These are phyloP conservation scores for Zychaea mexicana DNA, from an alignment of 371 early-diverging fungal genomes.

Conservation along the genomic window DNA sequence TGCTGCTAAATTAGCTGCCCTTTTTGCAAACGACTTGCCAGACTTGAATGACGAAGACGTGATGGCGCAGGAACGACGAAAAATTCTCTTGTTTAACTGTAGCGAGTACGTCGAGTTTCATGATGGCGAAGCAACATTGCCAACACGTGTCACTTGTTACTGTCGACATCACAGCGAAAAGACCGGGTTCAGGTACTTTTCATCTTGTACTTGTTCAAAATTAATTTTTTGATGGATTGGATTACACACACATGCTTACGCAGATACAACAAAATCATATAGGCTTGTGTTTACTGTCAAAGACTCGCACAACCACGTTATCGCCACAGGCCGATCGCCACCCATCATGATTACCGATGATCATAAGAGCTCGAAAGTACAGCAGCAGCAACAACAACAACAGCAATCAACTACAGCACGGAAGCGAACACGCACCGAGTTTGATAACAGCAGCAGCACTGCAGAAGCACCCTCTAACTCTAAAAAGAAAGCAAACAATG, in stretches of 20 bases:
- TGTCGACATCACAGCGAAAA: conserved; percentile 89
- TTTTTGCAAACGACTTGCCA: conserved; percentile 45
- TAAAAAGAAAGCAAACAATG: conserved; percentile 18
- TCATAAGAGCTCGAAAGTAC: conserved; percentile 77
- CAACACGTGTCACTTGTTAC: conserved; percentile 83
- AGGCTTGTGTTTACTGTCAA: conserved; percentile 68
- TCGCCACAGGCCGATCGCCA: conserved; percentile 76
- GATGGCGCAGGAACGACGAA: conserved; percentile 53
- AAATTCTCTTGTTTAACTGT: conserved; percentile 73
- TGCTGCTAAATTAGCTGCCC: conserved; percentile 50
- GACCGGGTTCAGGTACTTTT: conserved; percentile 73
- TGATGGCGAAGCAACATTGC: conserved; percentile 75
- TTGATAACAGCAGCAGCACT: conserved; percentile 25
- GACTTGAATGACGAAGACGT: conserved; percentile 44
- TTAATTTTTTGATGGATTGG: not conserved
- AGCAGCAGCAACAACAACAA: conserved; percentile 29
- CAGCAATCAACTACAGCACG: conserved; percentile 12
- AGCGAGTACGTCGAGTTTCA: conserved; percentile 72
- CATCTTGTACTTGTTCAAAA: not conserved
- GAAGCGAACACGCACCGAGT: conserved; percentile 42
- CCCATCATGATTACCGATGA: conserved; percentile 90
- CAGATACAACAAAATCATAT: not conserved
- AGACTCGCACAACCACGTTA: conserved; percentile 58
- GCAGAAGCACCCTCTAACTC: conserved; percentile 17
- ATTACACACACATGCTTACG: not conserved